phyloP scores from a whole-genome alignment of 352 stramenopile genomes.

The Phytophthora boehmeriae region DNA sequence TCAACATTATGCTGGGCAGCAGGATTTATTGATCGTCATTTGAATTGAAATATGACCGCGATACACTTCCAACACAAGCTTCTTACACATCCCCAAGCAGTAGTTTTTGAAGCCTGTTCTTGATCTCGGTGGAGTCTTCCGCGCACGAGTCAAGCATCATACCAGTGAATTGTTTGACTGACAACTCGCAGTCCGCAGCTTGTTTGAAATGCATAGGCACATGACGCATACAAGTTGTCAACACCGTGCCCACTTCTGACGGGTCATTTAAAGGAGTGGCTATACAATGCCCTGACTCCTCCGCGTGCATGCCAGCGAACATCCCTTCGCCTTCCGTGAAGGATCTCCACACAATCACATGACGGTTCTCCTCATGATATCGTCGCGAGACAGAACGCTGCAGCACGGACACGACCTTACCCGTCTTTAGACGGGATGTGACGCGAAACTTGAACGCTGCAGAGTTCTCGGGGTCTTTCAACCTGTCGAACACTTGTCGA shows the following conservation, averaged over 20 bases:
- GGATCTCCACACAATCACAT: constrained; percentile 26
- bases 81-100: constrained; percentile 1
- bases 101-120: constrained; percentile 1
- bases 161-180: constrained; percentile 12
- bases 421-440: background rate
- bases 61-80: too few relatives aligned
- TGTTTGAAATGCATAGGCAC: constrained; percentile 21
- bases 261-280: constrained; percentile 1
- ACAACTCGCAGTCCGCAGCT: background rate
- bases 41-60: background rate
- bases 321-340: constrained; percentile 25
- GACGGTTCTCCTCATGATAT: constrained; percentile 11
- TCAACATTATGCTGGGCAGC: too few relatives aligned
- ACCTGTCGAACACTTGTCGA: background rate
- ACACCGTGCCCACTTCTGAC: constrained; percentile 7
- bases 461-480: constrained; percentile 4
- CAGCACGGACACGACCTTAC: constrained; percentile 13
- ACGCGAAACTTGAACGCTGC: constrained; percentile 13
- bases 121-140: constrained; percentile 5
- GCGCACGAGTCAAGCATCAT: constrained; percentile 6
- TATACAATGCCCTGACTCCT: constrained; percentile 21
- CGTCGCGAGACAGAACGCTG: constrained; percentile 19
- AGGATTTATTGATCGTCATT: too few relatives aligned
- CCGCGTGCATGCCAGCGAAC: constrained; percentile 26
- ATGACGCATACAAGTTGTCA: constrained; percentile 13